These are phyloP conservation scores for Pseudopyrenochaeta lycopersici DNA, from an alignment of 2,329 filamentous ascomycete genomes.

Conservation along the genomic window DNA sequence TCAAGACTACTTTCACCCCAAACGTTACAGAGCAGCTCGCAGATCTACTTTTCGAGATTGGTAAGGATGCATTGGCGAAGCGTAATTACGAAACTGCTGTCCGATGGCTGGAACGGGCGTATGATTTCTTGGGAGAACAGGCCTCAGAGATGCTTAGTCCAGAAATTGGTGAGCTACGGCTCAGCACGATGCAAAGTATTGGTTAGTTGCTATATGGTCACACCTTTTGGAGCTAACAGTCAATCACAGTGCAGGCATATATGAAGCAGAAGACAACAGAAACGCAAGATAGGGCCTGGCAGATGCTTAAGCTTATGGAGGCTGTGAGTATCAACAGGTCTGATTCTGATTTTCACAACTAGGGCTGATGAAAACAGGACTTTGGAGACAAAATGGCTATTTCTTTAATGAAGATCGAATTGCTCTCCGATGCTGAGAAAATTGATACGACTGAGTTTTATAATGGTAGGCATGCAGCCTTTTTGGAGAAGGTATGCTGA, in stretches of 20 bases:
- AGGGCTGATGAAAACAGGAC: slow-evolving; percentile 46
- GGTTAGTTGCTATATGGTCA: slow-evolving; percentile 30
- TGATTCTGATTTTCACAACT: not conserved
- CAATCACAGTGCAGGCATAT: slow-evolving; percentile 63
- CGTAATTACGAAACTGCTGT: slow-evolving; percentile 65
- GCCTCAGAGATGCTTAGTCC: slow-evolving; percentile 65
- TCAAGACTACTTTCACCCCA: slow-evolving; percentile 55
- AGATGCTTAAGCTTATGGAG: slow-evolving; percentile 69
- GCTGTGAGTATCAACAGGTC: slow-evolving; percentile 38
- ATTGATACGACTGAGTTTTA: slow-evolving; percentile 53
- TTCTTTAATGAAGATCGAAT: slow-evolving; percentile 72
- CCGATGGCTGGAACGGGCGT: slow-evolving; percentile 78
- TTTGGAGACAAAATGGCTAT: slow-evolving; percentile 72
- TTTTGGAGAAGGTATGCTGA: slow-evolving; percentile 14
- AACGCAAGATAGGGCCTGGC: slow-evolving; percentile 61
- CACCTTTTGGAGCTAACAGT: slow-evolving; percentile 14
- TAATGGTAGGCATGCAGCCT: slow-evolving; percentile 38
- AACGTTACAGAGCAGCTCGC: slow-evolving; percentile 68
- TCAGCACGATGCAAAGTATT: slow-evolving; percentile 70
- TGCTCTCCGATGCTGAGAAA: slow-evolving; percentile 61
- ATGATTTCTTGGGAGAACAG: slow-evolving; percentile 65
- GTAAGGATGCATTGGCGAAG: slow-evolving; percentile 65
- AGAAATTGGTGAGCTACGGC: slow-evolving; percentile 69
- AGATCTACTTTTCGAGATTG: slow-evolving; percentile 77
- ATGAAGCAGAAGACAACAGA: slow-evolving; percentile 59